Evolutionary conservation across 2,329 filamentous ascomycete genomes (phyloP).

Genomic region (Alternaria panax): DNA sequence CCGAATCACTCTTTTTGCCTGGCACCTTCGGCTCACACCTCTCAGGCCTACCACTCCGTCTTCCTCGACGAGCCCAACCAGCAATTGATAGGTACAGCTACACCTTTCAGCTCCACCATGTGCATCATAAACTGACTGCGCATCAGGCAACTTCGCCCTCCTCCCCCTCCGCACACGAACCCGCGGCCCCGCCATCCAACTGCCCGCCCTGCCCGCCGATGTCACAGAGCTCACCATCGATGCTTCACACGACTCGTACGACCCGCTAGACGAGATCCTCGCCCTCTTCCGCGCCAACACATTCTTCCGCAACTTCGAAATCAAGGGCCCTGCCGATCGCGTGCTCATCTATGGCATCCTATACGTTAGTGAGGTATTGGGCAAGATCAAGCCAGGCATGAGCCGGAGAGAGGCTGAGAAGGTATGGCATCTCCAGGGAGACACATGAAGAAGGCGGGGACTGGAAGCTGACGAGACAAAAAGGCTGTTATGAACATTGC

Average conservation of each 20-base stretch:
- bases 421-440: conserved; percentile 45
- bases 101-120: neutral
- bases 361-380: conserved; percentile 88
- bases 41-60: conserved; percentile 96
- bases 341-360: conserved; percentile 96
- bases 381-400: conserved; percentile 82
- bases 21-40: conserved; percentile 18
- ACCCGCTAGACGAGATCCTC: conserved; percentile 93
- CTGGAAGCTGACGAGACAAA: conserved; percentile 1
- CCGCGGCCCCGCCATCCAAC: conserved; percentile 90
- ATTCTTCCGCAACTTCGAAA: conserved; percentile 99
- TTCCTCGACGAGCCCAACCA: conserved; percentile 83
- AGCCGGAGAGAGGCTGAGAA: conserved; percentile 71
- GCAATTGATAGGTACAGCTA: conserved; percentile 64
- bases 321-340: conserved; percentile 92
- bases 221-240: conserved; percentile 69
- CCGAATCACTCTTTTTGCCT: too few relatives aligned
- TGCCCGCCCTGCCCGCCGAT: conserved; percentile 64
- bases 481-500: conserved; percentile 87
- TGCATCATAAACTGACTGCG: neutral
- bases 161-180: conserved; percentile 94
- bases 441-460: conserved; percentile 42
- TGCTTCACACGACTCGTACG: conserved; percentile 90
- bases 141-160: conserved; percentile 85
- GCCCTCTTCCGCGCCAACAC: conserved; percentile 96